Evolutionary conservation across 306 rosid species (phyloP).

Genomic region (Urtica urens): DNA sequence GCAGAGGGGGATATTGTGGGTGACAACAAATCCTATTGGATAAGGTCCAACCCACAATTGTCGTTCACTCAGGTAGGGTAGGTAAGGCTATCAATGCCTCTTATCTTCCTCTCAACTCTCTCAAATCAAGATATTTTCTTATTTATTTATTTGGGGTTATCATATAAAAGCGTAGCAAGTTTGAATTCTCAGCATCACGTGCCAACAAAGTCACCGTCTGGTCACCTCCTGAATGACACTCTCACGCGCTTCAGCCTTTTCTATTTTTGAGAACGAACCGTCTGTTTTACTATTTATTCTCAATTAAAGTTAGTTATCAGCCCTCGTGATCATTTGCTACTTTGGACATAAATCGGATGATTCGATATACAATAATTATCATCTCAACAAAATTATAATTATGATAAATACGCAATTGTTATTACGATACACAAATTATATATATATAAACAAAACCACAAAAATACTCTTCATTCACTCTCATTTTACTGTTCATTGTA

Average conservation of each 20-base stretch:
- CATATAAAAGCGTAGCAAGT: slow-evolving; percentile 7
- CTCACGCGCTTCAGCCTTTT: slow-evolving; percentile 28
- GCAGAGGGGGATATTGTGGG: not conserved
- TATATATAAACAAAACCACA: no score
- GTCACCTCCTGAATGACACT: slow-evolving; percentile 8
- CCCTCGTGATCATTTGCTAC: no score
- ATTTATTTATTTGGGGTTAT: slow-evolving; percentile 1
- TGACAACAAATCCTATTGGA: slow-evolving; percentile 8
- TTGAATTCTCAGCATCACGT: slow-evolving; percentile 15
- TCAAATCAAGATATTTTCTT: slow-evolving; percentile 4
- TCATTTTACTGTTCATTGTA: no score
- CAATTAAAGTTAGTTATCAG: no score
- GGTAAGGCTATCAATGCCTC: not conserved
- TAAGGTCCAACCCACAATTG: slow-evolving; percentile 1
- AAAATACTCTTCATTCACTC: no score
- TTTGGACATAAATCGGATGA: no score
- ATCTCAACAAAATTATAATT: no score
- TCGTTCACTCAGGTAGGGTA: slow-evolving; percentile 4
- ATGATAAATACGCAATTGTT: no score
- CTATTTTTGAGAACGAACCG: no score
- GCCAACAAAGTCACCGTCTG: slow-evolving; percentile 19
- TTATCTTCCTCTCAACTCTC: not conserved
- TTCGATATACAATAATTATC: no score
- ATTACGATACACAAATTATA: no score
- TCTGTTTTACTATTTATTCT: no score